Conservation (phyloP, 192 early-diverging fungal species). For the Lunasporangiospora selenospora region DNA sequence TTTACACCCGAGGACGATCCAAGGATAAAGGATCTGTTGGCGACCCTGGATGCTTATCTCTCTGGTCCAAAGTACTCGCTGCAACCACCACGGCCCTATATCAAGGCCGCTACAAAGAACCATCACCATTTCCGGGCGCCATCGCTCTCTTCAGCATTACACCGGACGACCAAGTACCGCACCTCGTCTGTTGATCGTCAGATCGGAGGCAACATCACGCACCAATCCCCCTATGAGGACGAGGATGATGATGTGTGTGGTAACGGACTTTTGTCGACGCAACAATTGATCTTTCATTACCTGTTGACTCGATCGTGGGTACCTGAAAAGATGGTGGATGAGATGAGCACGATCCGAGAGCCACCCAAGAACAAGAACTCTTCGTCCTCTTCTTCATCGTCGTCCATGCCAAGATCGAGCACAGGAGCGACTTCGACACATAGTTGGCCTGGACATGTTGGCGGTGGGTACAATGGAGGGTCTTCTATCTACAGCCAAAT, state of each 20-base stretch:
- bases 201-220: slow-evolving; percentile 48
- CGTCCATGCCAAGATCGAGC: slow-evolving; percentile 26
- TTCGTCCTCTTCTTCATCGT: not conserved
- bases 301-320: slow-evolving; percentile 75
- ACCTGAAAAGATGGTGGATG: slow-evolving; percentile 78
- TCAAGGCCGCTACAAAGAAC: slow-evolving; percentile 58
- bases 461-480: slow-evolving; percentile 9
- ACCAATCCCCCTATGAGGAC: slow-evolving; percentile 54
- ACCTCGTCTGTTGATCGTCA: slow-evolving; percentile 30
- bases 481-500: slow-evolving; percentile 34
- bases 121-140: slow-evolving; percentile 58
- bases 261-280: slow-evolving; percentile 56
- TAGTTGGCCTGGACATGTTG: slow-evolving; percentile 32
- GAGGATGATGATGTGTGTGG: slow-evolving; percentile 56
- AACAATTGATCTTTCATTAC: slow-evolving; percentile 73
- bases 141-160: slow-evolving; percentile 54
- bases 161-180: slow-evolving; percentile 48
- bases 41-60: slow-evolving; percentile 61
- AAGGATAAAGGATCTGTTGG: slow-evolving; percentile 65
- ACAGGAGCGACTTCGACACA: slow-evolving; percentile 22
- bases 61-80: slow-evolving; percentile 62
- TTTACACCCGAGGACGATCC: slow-evolving; percentile 55
- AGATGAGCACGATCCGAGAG: slow-evolving; percentile 69
- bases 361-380: slow-evolving; percentile 56
- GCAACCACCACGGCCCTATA: slow-evolving; percentile 54